phyloP scores from a whole-genome alignment of 441 rosid genomes.

The Breynia disticha region DNA sequence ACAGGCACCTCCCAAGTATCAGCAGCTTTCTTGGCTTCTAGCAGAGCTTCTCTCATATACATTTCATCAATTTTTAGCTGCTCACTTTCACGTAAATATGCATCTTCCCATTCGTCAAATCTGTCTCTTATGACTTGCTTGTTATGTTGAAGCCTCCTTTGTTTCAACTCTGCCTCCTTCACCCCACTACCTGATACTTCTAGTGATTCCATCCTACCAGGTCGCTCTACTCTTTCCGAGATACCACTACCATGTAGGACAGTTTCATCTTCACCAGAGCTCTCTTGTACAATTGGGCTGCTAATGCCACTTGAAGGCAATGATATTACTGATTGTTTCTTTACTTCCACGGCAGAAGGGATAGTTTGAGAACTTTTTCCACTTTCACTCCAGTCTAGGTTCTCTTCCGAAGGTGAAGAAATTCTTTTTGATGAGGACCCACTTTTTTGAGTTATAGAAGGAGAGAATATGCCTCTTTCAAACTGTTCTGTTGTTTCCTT shows the following conservation, averaged over 20 bases:
- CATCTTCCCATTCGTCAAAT: conserved; percentile 99
- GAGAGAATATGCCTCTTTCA: conserved; percentile 27
- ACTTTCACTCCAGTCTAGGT: conserved; percentile 24
- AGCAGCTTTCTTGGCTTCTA: conserved; percentile 93
- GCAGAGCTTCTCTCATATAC: conserved; percentile 89
- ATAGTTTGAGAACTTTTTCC: conserved; percentile 26
- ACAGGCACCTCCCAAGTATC: conserved; percentile 98
- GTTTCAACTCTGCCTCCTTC: conserved; percentile 38
- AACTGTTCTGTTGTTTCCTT: conserved; percentile 22
- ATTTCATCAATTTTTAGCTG: conserved; percentile 68
- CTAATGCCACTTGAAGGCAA: conserved; percentile 30
- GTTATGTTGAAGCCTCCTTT: conserved; percentile 59
- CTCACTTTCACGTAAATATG: conserved; percentile 56
- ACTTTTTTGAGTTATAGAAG: conserved; percentile 30
- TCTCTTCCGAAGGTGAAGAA: conserved; percentile 37
- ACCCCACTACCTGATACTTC: conserved; percentile 30
- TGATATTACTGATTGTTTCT: conserved; percentile 23
- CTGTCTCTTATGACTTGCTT: conserved; percentile 64
- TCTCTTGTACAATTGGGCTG: conserved; percentile 29
- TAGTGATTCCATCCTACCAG: conserved; percentile 24
- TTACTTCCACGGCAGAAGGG: conserved; percentile 27
- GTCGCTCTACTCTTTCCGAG: conserved; percentile 28
- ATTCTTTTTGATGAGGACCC: conserved; percentile 28
- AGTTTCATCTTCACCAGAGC: conserved; percentile 27
- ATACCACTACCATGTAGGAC: conserved; percentile 29